Evolutionary conservation across 805 yeast genomes (phyloP).

Genomic region (Candida taoyuanica): DNA sequence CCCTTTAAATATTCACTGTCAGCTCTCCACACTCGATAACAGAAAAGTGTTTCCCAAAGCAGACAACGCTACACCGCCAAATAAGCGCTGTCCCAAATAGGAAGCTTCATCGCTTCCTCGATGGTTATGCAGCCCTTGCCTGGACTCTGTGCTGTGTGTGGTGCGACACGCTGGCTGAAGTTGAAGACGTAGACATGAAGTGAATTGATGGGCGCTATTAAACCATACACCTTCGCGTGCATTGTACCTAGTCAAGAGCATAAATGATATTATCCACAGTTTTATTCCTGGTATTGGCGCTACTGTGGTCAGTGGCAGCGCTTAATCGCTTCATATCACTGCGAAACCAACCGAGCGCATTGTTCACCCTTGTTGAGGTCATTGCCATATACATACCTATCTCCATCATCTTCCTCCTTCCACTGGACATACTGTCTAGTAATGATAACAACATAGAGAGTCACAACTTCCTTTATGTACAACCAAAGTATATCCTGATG

Average conservation of each 20-base stretch:
- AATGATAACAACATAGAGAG: conserved; percentile 27
- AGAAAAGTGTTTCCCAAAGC: too few species aligned
- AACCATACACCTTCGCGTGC: too few species aligned
- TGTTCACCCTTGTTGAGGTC: conserved; percentile 27
- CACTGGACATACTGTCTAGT: conserved; percentile 63
- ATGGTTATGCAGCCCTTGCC: too few species aligned
- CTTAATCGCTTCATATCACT: conserved; percentile 20
- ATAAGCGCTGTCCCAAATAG: too few species aligned
- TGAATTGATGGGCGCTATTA: too few species aligned
- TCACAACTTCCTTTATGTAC: conserved; percentile 39
- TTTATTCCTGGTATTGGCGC: conserved; percentile 16
- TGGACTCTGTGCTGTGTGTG: background rate
- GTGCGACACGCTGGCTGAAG: background rate
- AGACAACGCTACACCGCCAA: too few species aligned
- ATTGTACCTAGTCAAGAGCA: too few species aligned
- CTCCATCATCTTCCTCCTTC: conserved; percentile 67
- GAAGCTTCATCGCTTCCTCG: too few species aligned
- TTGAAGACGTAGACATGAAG: background rate
- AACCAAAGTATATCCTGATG: conserved; percentile 43
- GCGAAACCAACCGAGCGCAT: conserved; percentile 20
- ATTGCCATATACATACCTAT: conserved; percentile 70
- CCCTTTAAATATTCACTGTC: too few species aligned
- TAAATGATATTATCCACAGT: conserved; percentile 22
- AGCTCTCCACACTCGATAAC: too few species aligned
- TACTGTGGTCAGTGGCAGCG: conserved; percentile 17